These are phyloP conservation scores for Cladosporium sp. DNA, from an alignment of 2,329 filamentous ascomycete species.

Conservation along the genomic window DNA sequence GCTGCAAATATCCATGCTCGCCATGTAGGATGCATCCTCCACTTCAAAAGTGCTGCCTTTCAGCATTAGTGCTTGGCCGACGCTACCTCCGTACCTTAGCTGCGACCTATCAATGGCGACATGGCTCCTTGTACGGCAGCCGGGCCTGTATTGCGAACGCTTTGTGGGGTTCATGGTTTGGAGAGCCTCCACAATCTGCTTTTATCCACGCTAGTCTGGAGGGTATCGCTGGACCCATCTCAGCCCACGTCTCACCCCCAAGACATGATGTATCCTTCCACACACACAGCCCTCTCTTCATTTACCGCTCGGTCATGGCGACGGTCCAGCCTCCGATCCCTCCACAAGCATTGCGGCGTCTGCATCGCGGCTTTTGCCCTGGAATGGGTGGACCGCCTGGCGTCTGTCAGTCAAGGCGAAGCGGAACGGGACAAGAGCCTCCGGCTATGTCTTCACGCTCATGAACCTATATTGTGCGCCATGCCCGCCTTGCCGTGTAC, in stretches of 20 bases:
- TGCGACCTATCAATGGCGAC: neutral
- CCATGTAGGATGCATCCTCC: too few relatives aligned
- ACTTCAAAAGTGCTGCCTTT: too few relatives aligned
- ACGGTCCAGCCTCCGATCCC: neutral
- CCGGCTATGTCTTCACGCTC: constrained; percentile 9
- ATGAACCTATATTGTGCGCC: constrained; percentile 7
- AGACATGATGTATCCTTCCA: neutral
- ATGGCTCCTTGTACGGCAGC: neutral
- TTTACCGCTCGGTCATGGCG: too few relatives aligned
- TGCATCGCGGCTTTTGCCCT: constrained; percentile 12
- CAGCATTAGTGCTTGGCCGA: constrained; percentile 1
- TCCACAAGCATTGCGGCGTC: constrained; percentile 10
- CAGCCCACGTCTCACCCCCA: too few relatives aligned
- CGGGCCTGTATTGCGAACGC: neutral
- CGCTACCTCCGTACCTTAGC: neutral
- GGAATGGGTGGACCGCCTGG: constrained; percentile 7
- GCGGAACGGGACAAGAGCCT: constrained; percentile 13
- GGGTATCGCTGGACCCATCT: too few relatives aligned
- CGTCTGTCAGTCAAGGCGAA: constrained; percentile 11
- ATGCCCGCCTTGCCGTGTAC: constrained; percentile 4
- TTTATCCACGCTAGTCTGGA: constrained; percentile 1
- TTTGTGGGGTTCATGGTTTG: constrained; percentile 2
- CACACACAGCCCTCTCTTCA: too few relatives aligned
- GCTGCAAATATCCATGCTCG: too few relatives aligned
- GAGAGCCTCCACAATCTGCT: constrained; percentile 5